Evolutionary conservation across 352 stramenopile genomes (phyloP).

Genomic region (Pseudoperonospora humuli): DNA sequence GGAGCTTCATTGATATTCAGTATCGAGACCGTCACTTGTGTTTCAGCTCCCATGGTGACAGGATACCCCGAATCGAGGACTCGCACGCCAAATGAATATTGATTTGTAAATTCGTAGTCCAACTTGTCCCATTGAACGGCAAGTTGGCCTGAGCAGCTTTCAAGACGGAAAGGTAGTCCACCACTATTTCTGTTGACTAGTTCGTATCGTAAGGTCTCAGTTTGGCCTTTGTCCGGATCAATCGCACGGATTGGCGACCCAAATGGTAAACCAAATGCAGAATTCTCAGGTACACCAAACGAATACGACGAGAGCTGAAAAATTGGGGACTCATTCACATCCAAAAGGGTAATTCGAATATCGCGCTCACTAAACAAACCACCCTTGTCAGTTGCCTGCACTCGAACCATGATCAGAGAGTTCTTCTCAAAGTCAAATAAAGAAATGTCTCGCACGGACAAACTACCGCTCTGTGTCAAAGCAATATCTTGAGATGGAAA

Average conservation of each 20-base stretch:
- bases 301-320: conserved; percentile 34
- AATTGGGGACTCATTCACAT: conserved; percentile 45
- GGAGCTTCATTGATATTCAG: conserved; percentile 47
- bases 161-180: conserved; percentile 36
- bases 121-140: conserved; percentile 36
- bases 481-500: conserved; percentile 29
- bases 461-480: conserved; percentile 30
- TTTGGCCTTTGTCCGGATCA: conserved; percentile 41
- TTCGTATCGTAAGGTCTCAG: conserved; percentile 40
- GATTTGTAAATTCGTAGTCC: conserved; percentile 36
- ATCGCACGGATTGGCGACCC: conserved; percentile 39
- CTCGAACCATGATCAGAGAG: conserved; percentile 23
- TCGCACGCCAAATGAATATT: conserved; percentile 35
- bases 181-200: conserved; percentile 31
- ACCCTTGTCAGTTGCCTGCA: conserved; percentile 27
- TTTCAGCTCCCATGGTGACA: conserved; percentile 17
- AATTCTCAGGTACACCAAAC: conserved; percentile 40
- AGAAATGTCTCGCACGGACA: conserved; percentile 29
- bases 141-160: conserved; percentile 46
- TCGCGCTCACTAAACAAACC: conserved; percentile 33
- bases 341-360: conserved; percentile 32
- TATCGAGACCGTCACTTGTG: conserved; percentile 26
- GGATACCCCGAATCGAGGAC: conserved; percentile 40
- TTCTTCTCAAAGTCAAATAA: conserved; percentile 48
- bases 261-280: conserved; percentile 22